Evolutionary conservation across 2,329 filamentous ascomycete species (phyloP), one percentile per base, ranked within the genome.

Genomic region (Fusarium guadeloupense): DNA sequence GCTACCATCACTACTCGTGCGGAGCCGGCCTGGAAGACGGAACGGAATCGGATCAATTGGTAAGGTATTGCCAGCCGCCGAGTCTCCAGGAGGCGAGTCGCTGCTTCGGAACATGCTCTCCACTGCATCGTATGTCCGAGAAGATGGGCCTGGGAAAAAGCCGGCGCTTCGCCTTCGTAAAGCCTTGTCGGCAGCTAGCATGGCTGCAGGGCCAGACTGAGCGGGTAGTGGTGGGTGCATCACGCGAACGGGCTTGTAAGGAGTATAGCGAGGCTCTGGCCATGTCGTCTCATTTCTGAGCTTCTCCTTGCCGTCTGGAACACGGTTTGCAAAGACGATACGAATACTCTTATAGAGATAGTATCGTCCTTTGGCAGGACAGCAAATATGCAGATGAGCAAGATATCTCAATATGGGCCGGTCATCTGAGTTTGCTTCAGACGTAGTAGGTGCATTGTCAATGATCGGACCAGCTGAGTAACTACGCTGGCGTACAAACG

Each of bases 291-390:
- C 95, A 70, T 96, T 97, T 26, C 89, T 85, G 33, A 99, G 82
- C 71, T 89, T 94, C 76, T 98, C 94, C 72, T 97, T 97, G 34
- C 92, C 94, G 68, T 98, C 95, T 0, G 95, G 94, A 0, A 97
- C 94, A 21, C 95, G 87, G 72, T 98, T 98, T 48, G 95, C 95
- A 73, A 99, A 99, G 4, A 99, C 94, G 30, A 98, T 92, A 13
- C 95, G 88, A 54, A 98, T 90, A 68, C 87, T 92, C 69, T 95
- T 96, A 79, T 98, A 95, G 6, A 99, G 81, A 69, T 93, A 98
- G 74, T 89, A 96, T 12, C 93, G 87, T 6, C 91, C 92, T 62
- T 89, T 90, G 1, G 89, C 86, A 1, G 92, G 90, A 69, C 89
- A 94, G 76, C 94, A 98, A 53, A 99, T 95, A 72, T 98, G 92